These are phyloP conservation scores for Xylariaceae sp. DNA, from an alignment of 2,329 filamentous ascomycete species.

Conservation along the genomic window DNA sequence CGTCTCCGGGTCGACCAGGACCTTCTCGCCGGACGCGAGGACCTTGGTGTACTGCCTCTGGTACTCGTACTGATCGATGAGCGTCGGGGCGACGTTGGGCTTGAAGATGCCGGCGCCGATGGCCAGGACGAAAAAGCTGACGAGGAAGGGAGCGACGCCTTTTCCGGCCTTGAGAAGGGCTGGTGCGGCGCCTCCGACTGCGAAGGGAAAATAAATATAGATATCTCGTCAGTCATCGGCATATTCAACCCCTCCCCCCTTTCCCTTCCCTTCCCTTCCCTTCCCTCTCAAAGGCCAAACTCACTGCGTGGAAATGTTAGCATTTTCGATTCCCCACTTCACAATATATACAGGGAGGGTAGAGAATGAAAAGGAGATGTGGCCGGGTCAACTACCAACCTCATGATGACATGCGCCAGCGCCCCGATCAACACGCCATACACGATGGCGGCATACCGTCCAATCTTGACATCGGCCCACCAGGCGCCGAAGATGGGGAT, in stretches of 20 bases:
- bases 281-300: background rate
- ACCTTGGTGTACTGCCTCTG: slow-evolving; percentile 38
- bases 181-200: slow-evolving; percentile 56
- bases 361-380: too few species aligned
- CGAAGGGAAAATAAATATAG: background rate
- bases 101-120: slow-evolving; percentile 68
- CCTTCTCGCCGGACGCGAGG: slow-evolving; percentile 39
- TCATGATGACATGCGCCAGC: slow-evolving; percentile 57
- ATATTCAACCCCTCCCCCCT: background rate
- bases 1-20: slow-evolving; percentile 42
- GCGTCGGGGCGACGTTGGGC: slow-evolving; percentile 45
- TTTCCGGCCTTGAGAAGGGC: slow-evolving; percentile 43
- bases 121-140: slow-evolving; percentile 60
- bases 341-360: too few species aligned
- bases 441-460: slow-evolving; percentile 62
- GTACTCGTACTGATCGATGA: slow-evolving; percentile 41
- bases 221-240: background rate
- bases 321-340: background rate
- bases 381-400: slow-evolving; percentile 5
- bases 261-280: background rate
- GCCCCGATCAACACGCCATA: slow-evolving; percentile 50
- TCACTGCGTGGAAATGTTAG: slow-evolving; percentile 6
- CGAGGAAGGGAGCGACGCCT: slow-evolving; percentile 52
- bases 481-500: slow-evolving; percentile 35
- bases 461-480: slow-evolving; percentile 59